Conservation (phyloP, 73 alveolate species). For the Symbiodinium natans region DNA sequence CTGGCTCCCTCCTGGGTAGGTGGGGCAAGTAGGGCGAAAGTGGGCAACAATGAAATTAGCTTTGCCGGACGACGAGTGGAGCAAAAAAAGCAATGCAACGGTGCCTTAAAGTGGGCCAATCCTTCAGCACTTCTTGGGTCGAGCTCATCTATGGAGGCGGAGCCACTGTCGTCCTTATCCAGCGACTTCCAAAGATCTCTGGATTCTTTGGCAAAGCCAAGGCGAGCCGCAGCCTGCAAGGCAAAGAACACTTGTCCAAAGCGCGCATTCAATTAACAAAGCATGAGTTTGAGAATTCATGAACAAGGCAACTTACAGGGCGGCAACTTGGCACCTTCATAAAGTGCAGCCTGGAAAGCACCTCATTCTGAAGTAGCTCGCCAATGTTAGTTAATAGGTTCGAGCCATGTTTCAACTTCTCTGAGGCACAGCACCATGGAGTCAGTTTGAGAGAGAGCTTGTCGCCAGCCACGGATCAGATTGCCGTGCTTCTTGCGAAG, state of each 20-base stretch:
- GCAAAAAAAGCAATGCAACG: no score
- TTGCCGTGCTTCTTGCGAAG: conserved; percentile 77
- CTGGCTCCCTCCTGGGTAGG: no score
- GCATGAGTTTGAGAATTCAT: no score
- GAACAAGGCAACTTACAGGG: background rate
- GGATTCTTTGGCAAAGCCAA: conserved; percentile 89
- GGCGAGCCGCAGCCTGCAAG: conserved; percentile 55
- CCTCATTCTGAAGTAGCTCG: background rate
- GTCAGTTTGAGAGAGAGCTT: conserved; percentile 74
- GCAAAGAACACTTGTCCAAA: no score
- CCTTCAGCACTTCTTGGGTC: conserved; percentile 71
- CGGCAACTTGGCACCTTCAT: conserved; percentile 16
- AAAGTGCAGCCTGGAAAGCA: conserved; percentile 73
- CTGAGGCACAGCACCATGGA: conserved; percentile 55
- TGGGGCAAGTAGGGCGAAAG: no score
- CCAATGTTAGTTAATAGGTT: no score
- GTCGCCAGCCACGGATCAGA: conserved; percentile 88
- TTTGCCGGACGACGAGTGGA: no score
- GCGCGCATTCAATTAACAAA: background rate
- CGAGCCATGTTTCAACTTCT: background rate
- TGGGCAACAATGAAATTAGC: no score
- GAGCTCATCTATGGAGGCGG: conserved; percentile 80
- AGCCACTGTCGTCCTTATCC: conserved; percentile 89
- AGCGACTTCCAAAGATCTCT: conserved; percentile 73
- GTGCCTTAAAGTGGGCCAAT: conserved; percentile 72